Base-by-base conservation (phyloP, 805 yeast genomes). In the Allodekkera sacchari region DNA sequence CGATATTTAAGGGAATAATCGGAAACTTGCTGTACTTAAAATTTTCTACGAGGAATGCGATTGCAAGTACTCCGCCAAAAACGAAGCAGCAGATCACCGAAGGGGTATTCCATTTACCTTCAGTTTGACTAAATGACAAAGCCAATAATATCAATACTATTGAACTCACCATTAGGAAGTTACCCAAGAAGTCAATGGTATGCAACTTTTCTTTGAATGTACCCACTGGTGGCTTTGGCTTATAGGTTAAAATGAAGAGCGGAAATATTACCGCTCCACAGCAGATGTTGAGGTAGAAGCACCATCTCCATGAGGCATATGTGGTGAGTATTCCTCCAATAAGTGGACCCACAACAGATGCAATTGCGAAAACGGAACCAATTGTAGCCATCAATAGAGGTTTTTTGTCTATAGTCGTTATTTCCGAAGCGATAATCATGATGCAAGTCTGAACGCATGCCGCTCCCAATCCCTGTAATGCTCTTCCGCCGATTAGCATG, bases 401-500 rank as follows among this genome's bases (percentile, higher is more conserved):
- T 31, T 70, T 52, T 34, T 51, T 57, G 14, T 43, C 37, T 8
- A 64, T 45, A 1, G 78, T 72, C 4, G 71, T 69, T 4, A 67
- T 50, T 43, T 77, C 83, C 3, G 81, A 64, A 8, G 69, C 57
- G 18, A 80, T 69, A 19, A 78, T 70, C 37, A 69, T 63, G 4
- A 66, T 69, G 52, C 76, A 55, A 2, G 77, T 61, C 43, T 71
- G 76, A 29, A 78, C 65, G 17, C 82, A 82, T 22, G 83, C 79
- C 7, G 77, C 85, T 11, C 88, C 89, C 21, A 74, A 47, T 31
- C 92, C 92, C 32, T 75, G 74, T 14, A 81, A 56, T 6, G 73
- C 77, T 44, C 94, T 64, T 1, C 85, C 88, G 3, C 76, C 84
- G 37, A 81, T 76, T 28, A 82, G 52, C 64, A 71, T 68, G 33